Percentiles rank a stretch among this genome's conserved stretches.
phyloP scores from a whole-genome alignment of 2,329 filamentous ascomycete species.

The Knufia fluminis region DNA sequence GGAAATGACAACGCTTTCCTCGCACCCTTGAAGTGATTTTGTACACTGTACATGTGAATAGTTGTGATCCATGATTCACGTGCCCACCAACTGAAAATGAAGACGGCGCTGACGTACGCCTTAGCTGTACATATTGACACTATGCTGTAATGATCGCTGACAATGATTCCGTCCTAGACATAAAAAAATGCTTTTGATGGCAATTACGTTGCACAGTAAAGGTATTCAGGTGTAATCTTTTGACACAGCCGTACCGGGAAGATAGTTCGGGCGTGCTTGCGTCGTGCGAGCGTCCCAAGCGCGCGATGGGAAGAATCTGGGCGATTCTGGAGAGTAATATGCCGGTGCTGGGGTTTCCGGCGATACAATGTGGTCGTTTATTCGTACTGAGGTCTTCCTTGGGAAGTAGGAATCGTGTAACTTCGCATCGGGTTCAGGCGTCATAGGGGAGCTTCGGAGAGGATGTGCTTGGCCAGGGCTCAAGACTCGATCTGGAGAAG shows the following conservation, averaged over 20 bases:
- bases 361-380: slow-evolving; percentile 17
- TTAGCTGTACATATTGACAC: slow-evolving; percentile 1
- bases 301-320: slow-evolving; percentile 23
- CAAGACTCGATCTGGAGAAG: slow-evolving; percentile 16
- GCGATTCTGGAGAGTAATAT: slow-evolving; percentile 28
- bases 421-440: slow-evolving; percentile 28
- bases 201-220: neutral
- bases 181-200: neutral
- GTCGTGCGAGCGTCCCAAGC: slow-evolving; percentile 19
- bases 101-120: neutral
- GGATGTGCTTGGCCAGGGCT: slow-evolving; percentile 24
- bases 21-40: neutral
- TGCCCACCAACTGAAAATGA: neutral
- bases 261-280: slow-evolving; percentile 12
- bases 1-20: neutral
- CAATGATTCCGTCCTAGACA: neutral
- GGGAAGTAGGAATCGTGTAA: slow-evolving; percentile 25
- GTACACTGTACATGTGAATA: neutral
- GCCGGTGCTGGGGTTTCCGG: slow-evolving; percentile 32
- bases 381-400: slow-evolving; percentile 17
- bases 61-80: neutral
- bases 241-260: slow-evolving; percentile 6
- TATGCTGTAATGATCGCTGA: neutral
- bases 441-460: slow-evolving; percentile 23
- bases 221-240: slow-evolving; percentile 11